Evolutionary conservation across 352 stramenopile genomes (phyloP).

Genomic region (Pythium graminicola): DNA sequence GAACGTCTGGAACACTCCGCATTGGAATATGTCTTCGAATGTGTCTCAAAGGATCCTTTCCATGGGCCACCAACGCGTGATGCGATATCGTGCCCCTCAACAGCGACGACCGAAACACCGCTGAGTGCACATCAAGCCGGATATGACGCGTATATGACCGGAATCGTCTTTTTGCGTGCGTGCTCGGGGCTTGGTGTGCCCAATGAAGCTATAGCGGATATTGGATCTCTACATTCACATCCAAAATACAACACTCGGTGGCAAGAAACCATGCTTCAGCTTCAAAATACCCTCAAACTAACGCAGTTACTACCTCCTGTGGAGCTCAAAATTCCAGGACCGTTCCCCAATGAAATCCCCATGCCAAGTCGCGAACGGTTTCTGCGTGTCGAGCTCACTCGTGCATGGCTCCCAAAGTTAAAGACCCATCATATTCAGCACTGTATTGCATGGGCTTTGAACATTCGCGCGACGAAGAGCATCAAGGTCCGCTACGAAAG

Average conservation of each 20-base stretch:
- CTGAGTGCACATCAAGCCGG: slow-evolving; percentile 53
- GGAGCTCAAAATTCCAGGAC: slow-evolving; percentile 10
- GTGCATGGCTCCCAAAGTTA: slow-evolving; percentile 36
- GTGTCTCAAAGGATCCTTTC: slow-evolving; percentile 57
- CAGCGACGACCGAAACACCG: not conserved
- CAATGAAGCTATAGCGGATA: slow-evolving; percentile 40
- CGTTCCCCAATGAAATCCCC: not conserved
- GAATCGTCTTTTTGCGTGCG: slow-evolving; percentile 62
- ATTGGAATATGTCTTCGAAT: slow-evolving; percentile 58
- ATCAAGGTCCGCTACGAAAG: slow-evolving; percentile 18
- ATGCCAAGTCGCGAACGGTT: slow-evolving; percentile 50
- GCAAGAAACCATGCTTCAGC: slow-evolving; percentile 33
- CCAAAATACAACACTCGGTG: not conserved
- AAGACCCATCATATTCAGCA: slow-evolving; percentile 76
- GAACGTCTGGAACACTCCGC: slow-evolving; percentile 53
- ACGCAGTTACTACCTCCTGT: slow-evolving; percentile 51
- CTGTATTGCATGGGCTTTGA: slow-evolving; percentile 46
- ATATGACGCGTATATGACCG: slow-evolving; percentile 78
- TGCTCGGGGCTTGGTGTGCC: slow-evolving; percentile 49
- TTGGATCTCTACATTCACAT: slow-evolving; percentile 13
- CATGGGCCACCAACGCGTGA: slow-evolving; percentile 37
- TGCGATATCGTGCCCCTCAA: not conserved
- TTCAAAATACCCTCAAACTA: slow-evolving; percentile 34
- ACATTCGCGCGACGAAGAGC: slow-evolving; percentile 19
- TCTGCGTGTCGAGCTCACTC: slow-evolving; percentile 46